A percentile compares a stretch with the other conserved stretches of the same genome.
Evolutionary conservation across 1,139 yeast genomes (phyloP).

Genomic region (Sugiyamaella grinbergsii): DNA sequence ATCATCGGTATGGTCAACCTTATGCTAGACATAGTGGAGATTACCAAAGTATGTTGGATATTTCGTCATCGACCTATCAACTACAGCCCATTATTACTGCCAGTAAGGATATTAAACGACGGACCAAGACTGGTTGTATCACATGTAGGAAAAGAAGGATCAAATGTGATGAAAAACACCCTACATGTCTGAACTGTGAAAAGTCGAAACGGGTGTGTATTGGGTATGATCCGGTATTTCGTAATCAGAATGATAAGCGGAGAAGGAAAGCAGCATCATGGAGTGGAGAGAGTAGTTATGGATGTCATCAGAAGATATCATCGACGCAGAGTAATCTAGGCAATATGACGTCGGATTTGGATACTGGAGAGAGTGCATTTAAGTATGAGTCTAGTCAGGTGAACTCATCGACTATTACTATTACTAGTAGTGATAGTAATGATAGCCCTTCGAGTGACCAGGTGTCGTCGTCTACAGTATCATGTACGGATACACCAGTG

Average conservation of each 20-base stretch:
- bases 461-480: constrained; percentile 14
- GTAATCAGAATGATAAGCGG: constrained; percentile 29
- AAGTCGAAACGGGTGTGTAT: constrained; percentile 68
- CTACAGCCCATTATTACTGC: constrained; percentile 25
- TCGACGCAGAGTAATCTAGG: constrained; percentile 1
- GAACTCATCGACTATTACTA: not conserved
- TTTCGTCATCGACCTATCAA: constrained; percentile 14
- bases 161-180: constrained; percentile 72
- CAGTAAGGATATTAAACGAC: constrained; percentile 40
- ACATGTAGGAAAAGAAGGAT: constrained; percentile 73
- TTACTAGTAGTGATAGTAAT: not conserved
- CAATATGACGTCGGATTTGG: not conserved
- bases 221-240: constrained; percentile 55
- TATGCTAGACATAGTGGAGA: constrained; percentile 14
- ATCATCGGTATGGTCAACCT: constrained; percentile 7
- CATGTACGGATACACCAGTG: constrained; percentile 12
- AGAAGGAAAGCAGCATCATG: constrained; percentile 20
- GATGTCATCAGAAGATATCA: not conserved
- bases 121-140: constrained; percentile 74
- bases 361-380: not conserved
- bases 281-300: constrained; percentile 8
- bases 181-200: constrained; percentile 72
- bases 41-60: constrained; percentile 14
- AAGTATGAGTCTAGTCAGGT: constrained; percentile 1
- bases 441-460: constrained; percentile 14